Base-by-base conservation (phyloP, 1,284 basidiomycete species). In the Austroboletus niveus region DNA sequence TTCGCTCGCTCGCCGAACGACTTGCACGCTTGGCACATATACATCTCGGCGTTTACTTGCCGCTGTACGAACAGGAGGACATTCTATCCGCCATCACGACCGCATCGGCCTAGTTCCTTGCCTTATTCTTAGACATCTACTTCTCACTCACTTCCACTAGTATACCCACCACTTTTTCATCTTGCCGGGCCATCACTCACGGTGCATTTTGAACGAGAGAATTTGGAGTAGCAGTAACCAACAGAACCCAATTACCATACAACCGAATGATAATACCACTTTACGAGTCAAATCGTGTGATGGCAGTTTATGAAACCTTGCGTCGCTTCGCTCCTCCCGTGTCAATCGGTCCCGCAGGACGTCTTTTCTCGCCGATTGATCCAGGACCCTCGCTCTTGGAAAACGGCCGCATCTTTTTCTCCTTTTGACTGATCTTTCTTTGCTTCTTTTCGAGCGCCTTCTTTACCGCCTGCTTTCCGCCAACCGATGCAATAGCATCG, bases 371-470 rank as follows among this genome's bases (percentile, higher is more conserved):
- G 41, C 51, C 53, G 30, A 47, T 46, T n/a, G 53, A 38, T 38
- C 32, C 53, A 9, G 8, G 27, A 8, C 44, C 53, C 38, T 53
- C 51, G 22, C 30, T 69, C 53, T 67, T 73, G 11, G 76, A 69
- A 66, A 84, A 86, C 10, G 93, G 93, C 54, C 89, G 74, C 49
- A 79, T 84, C 66, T 83, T 89, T 72, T 94, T 96, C 76, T 97
- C 94, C 72, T 92, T 94, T 69, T 92, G 90, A 31, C 80, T 80
- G 22, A 88, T 75, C 76, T 95, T 96, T 70, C 84, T 92, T 70
- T 90, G 82, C 68, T 86, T 92, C 77, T 91, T 94, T 64, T 93
- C 92, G 39, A 96, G 83, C 2, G 85, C 90, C 70, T 88, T 93
- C 66, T 88, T 91, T 54, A 95, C 89, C 0, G 92, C 92, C 8